Evolutionary conservation across 768 basidiomycete species (phyloP).

Genomic region (Candolleomyces efflorescens): DNA sequence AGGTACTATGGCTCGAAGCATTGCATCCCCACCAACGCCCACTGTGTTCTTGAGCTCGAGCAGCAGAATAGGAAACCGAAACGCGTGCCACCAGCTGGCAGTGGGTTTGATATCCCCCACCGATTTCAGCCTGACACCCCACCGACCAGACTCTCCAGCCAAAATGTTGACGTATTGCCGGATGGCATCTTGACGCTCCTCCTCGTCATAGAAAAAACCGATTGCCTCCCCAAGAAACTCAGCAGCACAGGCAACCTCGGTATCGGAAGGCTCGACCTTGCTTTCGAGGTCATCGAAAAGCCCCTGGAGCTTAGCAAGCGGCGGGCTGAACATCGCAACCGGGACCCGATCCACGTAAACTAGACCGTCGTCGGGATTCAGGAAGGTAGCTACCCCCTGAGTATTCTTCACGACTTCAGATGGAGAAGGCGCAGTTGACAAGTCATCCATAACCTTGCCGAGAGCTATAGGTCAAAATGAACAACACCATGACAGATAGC

Average conservation of each 20-base stretch:
- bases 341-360: background rate
- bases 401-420: background rate
- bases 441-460: background rate
- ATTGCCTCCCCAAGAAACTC: too few species aligned
- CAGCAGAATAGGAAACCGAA: background rate
- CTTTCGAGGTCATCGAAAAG: constrained; percentile 12
- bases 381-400: background rate
- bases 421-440: background rate
- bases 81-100: too few species aligned
- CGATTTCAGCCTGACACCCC: too few species aligned
- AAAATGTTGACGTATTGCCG: too few species aligned
- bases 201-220: too few species aligned
- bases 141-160: too few species aligned
- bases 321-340: background rate
- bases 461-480: background rate
- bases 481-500: background rate
- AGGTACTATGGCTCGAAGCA: background rate
- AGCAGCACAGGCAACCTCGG: background rate
- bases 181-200: too few species aligned
- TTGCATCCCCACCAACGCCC: background rate
- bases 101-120: too few species aligned
- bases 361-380: background rate
- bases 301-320: constrained; percentile 5
- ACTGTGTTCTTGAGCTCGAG: background rate
- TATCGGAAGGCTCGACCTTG: constrained; percentile 8